A percentile compares a stretch with the other conserved stretches of the same genome.
Conservation (phyloP, 1,284 basidiomycete genomes). For the Trichosporon faecale region DNA sequence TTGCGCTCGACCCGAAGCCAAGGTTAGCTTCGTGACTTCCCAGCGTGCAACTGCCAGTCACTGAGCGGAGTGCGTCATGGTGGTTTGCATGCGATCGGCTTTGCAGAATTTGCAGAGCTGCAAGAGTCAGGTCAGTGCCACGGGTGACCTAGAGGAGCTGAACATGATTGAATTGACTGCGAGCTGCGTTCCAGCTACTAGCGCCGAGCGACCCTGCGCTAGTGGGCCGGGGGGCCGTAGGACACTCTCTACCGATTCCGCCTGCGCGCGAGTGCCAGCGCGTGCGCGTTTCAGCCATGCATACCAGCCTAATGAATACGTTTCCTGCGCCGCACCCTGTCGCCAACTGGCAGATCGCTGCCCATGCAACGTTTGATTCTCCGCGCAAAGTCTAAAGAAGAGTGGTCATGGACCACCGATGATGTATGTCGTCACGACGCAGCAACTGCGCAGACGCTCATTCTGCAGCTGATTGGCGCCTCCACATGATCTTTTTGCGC, state of each 20-base stretch:
- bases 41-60: background rate
- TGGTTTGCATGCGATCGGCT: background rate
- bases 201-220: background rate
- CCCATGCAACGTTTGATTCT: background rate
- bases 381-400: too few relatives aligned
- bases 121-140: background rate
- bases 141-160: background rate
- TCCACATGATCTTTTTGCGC: background rate
- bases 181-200: background rate
- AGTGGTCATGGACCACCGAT: too few relatives aligned
- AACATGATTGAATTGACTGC: background rate
- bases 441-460: background rate
- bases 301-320: background rate
- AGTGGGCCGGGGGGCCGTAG: background rate
- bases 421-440: background rate
- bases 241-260: background rate
- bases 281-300: background rate
- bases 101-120: background rate
- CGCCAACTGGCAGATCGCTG: background rate
- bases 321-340: background rate
- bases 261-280: background rate
- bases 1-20: background rate
- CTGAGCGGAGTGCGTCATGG: background rate
- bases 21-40: conserved; percentile 1
- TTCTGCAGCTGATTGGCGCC: background rate